Evolutionary conservation across 345 rosid genomes (phyloP).

Genomic region (Pugionium cornutum): DNA sequence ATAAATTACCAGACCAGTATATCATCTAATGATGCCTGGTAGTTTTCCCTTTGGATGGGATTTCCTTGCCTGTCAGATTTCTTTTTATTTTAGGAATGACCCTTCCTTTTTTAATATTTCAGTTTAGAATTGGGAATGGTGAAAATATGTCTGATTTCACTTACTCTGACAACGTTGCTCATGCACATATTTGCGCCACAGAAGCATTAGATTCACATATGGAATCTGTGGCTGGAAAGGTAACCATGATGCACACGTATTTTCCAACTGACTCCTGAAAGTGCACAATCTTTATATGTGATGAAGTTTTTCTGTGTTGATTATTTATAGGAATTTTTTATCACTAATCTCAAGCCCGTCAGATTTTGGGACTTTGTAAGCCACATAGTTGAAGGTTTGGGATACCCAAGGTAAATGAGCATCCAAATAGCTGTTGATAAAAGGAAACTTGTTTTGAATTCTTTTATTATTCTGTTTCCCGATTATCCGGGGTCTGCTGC

Average conservation of each 20-base stretch:
- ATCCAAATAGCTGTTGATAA: conserved; percentile 16
- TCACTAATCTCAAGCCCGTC: conserved; percentile 78
- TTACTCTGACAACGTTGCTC: conserved; percentile 80
- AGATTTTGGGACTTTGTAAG: conserved; percentile 81
- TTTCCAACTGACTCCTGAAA: conserved; percentile 7
- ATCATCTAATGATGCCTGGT: background rate
- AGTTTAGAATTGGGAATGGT: conserved; percentile 83
- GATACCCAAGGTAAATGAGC: conserved; percentile 70
- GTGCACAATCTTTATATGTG: conserved; percentile 14
- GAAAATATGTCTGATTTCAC: conserved; percentile 89
- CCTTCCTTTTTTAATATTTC: conserved; percentile 39
- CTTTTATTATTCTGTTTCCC: conserved; percentile 7
- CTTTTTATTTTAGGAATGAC: background rate
- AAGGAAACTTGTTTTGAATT: conserved; percentile 9
- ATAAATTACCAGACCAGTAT: conserved; percentile 10
- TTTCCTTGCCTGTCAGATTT: background rate
- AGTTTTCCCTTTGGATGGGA: conserved; percentile 8
- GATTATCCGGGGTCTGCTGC: conserved; percentile 11
- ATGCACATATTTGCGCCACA: conserved; percentile 79
- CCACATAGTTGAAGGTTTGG: conserved; percentile 65
- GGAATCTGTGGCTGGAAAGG: conserved; percentile 93
- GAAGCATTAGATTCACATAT: conserved; percentile 69
- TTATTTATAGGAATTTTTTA: conserved; percentile 74
- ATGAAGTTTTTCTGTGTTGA: conserved; percentile 30
- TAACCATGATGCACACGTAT: conserved; percentile 33